Percentiles rank a stretch among this genome's conserved stretches.
These are phyloP conservation scores for Neurospora sp. DNA, from an alignment of 495 filamentous ascomycete species.

Conservation along the genomic window DNA sequence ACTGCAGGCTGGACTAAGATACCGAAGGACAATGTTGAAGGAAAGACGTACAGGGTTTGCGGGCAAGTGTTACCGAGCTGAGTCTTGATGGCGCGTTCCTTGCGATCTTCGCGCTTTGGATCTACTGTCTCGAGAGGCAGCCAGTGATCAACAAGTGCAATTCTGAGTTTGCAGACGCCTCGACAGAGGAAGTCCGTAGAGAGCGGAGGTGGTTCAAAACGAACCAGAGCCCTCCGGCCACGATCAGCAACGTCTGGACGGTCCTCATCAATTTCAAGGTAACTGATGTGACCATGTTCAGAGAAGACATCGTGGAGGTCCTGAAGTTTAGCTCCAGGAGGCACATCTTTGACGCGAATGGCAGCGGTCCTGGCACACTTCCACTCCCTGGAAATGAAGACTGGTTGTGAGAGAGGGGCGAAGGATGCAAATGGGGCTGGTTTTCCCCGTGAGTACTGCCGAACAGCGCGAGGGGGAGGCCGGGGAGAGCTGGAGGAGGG, in stretches of 20 bases:
- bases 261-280: slow-evolving; percentile 23
- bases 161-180: slow-evolving; percentile 4
- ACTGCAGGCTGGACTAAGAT: slow-evolving; percentile 32
- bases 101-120: neutral
- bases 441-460: neutral
- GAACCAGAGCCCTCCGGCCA: slow-evolving; percentile 14
- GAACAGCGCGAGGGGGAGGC: neutral
- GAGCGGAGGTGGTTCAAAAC: slow-evolving; percentile 29
- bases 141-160: neutral
- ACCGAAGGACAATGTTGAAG: slow-evolving; percentile 40
- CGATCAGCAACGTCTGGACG: neutral
- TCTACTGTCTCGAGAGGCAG: neutral
- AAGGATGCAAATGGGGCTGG: neutral
- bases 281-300: slow-evolving; percentile 20
- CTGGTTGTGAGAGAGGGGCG: neutral
- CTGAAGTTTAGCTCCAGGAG: slow-evolving; percentile 10
- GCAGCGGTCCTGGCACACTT: slow-evolving; percentile 8
- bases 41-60: slow-evolving; percentile 17
- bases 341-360: slow-evolving; percentile 18
- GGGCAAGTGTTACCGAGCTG: slow-evolving; percentile 22
- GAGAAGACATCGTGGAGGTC: slow-evolving; percentile 19
- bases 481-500: neutral
- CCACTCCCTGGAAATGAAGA: slow-evolving; percentile 18
- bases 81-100: slow-evolving; percentile 8
- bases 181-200: slow-evolving; percentile 11